Conservation (phyloP, 2,329 filamentous ascomycete species). For the Plectosphaerella plurivora region DNA sequence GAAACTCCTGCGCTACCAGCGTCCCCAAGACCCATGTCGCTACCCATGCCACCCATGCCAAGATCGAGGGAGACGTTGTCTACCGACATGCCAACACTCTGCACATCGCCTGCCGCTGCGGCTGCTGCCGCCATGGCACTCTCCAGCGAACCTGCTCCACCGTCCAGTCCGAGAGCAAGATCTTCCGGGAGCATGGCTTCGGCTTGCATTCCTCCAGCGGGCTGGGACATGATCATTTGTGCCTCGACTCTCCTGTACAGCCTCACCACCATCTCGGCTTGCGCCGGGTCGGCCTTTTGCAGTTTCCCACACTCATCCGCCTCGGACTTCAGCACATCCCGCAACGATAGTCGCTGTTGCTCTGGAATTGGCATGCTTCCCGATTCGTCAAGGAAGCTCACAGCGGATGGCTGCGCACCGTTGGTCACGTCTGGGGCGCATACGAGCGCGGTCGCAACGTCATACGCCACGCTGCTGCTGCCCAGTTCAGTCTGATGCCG, state of each 20-base stretch:
- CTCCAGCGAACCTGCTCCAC: slow-evolving; percentile 23
- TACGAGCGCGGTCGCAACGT: slow-evolving; percentile 64
- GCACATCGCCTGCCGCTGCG: slow-evolving; percentile 25
- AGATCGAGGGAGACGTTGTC: slow-evolving; percentile 42
- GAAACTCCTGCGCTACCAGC: slow-evolving; percentile 31
- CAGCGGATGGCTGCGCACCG: slow-evolving; percentile 26
- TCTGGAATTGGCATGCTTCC: slow-evolving; percentile 28
- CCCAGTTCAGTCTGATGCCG: slow-evolving; percentile 56
- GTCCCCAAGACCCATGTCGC: slow-evolving; percentile 31
- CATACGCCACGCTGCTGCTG: slow-evolving; percentile 59
- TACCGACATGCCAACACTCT: slow-evolving; percentile 32
- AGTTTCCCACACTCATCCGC: slow-evolving; percentile 54
- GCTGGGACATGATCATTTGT: slow-evolving; percentile 45
- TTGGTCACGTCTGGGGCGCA: slow-evolving; percentile 60
- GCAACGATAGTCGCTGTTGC: slow-evolving; percentile 51
- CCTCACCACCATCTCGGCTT: slow-evolving; percentile 59
- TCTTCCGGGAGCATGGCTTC: slow-evolving; percentile 38
- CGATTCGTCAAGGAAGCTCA: slow-evolving; percentile 27
- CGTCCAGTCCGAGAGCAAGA: slow-evolving; percentile 34
- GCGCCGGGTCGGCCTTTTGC: slow-evolving; percentile 49
- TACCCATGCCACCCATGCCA: slow-evolving; percentile 30
- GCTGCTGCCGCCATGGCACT: slow-evolving; percentile 39
- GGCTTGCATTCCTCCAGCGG: slow-evolving; percentile 24
- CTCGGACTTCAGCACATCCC: slow-evolving; percentile 54
- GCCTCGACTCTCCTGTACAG: slow-evolving; percentile 61